Conservation (phyloP, 2,329 filamentous ascomycete species). For the Fusarium sp. region DNA sequence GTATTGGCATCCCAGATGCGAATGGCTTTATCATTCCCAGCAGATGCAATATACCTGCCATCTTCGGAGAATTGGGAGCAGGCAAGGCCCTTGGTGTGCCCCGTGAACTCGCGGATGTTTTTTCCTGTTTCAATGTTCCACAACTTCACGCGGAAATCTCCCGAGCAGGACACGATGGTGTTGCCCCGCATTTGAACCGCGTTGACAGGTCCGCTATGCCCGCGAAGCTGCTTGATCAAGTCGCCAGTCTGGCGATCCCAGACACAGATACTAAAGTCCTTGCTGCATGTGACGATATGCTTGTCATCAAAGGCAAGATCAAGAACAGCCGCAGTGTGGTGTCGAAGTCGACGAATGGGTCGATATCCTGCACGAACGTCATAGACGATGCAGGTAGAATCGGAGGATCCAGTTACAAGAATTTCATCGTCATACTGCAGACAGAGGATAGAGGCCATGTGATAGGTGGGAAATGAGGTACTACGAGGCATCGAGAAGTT, state of each 20-base stretch:
- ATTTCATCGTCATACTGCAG: slow-evolving; percentile 94
- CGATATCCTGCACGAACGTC: slow-evolving; percentile 82
- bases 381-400: slow-evolving; percentile 92
- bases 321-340: slow-evolving; percentile 89
- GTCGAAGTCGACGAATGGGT: slow-evolving; percentile 81
- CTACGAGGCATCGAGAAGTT: slow-evolving; percentile 66
- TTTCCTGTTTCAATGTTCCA: slow-evolving; percentile 94
- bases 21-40: slow-evolving; percentile 94
- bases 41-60: slow-evolving; percentile 91
- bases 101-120: slow-evolving; percentile 89
- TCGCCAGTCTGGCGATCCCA: slow-evolving; percentile 88
- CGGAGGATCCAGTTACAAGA: slow-evolving; percentile 94
- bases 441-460: slow-evolving; percentile 93
- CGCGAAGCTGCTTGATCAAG: slow-evolving; percentile 82
- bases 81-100: slow-evolving; percentile 92
- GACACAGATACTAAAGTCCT: slow-evolving; percentile 92
- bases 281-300: slow-evolving; percentile 96
- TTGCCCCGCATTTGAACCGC: slow-evolving; percentile 95
- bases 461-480: slow-evolving; percentile 74
- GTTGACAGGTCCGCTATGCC: slow-evolving; percentile 93
- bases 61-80: slow-evolving; percentile 98
- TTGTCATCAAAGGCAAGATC: slow-evolving; percentile 93
- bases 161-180: slow-evolving; percentile 91
- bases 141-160: slow-evolving; percentile 91
- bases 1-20: slow-evolving; percentile 97